Conservation (phyloP, 768 basidiomycete genomes). For the Suillus subalutaceus region DNA sequence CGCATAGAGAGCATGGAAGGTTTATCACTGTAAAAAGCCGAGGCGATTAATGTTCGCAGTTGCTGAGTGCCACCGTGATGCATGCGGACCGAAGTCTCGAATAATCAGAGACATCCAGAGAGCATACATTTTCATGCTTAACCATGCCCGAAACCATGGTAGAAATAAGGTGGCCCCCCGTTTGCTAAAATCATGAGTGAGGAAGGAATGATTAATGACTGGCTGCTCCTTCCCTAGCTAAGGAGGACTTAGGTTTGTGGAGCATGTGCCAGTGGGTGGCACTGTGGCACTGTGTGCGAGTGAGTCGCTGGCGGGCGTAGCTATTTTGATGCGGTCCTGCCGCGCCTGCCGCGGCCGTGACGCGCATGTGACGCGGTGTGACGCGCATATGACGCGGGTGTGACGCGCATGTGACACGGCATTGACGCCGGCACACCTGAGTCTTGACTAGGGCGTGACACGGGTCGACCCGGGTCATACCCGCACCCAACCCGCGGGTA, state of each 20-base stretch:
- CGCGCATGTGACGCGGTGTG: too few relatives aligned
- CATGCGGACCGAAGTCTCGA: neutral
- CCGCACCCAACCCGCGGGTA: too few relatives aligned
- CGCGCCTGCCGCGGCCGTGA: too few relatives aligned
- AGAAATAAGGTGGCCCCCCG: neutral
- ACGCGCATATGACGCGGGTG: too few relatives aligned
- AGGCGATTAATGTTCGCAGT: neutral
- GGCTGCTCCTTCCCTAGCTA: neutral
- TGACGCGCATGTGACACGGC: too few relatives aligned
- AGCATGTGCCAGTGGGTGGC: too few relatives aligned
- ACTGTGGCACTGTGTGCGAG: too few relatives aligned
- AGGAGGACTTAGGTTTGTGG: neutral
- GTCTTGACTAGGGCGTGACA: too few relatives aligned
- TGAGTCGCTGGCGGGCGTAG: too few relatives aligned
- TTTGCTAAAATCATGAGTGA: neutral
- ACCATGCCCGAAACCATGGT: neutral
- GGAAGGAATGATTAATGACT: neutral
- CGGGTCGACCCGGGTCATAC: too few relatives aligned
- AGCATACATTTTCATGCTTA: neutral
- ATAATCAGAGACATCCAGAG: neutral
- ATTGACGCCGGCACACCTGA: too few relatives aligned
- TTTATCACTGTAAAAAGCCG: neutral
- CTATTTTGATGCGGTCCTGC: too few relatives aligned
- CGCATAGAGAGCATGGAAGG: neutral
- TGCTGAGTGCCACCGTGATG: neutral